Evolutionary conservation across 805 yeast species (phyloP).

Genomic region (Candida loeiensis): DNA sequence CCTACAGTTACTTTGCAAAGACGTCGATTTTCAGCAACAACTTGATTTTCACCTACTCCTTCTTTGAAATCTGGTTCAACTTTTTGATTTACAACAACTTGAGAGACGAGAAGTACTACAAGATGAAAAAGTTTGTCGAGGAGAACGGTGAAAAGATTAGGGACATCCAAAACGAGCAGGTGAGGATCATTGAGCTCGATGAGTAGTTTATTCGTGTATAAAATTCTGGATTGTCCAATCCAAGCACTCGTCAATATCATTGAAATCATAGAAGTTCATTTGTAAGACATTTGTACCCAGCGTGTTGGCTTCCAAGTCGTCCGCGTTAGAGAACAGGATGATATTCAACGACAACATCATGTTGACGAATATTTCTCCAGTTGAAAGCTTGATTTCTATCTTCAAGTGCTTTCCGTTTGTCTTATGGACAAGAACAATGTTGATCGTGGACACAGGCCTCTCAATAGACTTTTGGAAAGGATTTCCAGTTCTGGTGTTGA

Average conservation of each 20-base stretch:
- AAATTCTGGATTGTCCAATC: constrained; percentile 49
- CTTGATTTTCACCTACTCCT: constrained; percentile 55
- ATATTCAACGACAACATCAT: constrained; percentile 34
- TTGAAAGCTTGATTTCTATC: constrained; percentile 29
- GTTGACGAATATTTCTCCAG: constrained; percentile 42
- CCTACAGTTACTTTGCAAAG: constrained; percentile 46
- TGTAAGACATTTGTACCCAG: constrained; percentile 40
- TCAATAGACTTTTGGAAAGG: constrained; percentile 40
- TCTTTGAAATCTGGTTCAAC: constrained; percentile 68
- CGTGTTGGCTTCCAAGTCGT: constrained; percentile 25
- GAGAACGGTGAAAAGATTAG: constrained; percentile 36
- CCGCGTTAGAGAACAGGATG: constrained; percentile 24
- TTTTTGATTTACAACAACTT: constrained; percentile 58
- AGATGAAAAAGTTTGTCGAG: constrained; percentile 41
- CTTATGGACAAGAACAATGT: constrained; percentile 20
- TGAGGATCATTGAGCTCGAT: constrained; percentile 28
- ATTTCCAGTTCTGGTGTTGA: constrained; percentile 18
- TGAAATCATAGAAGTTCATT: constrained; percentile 46
- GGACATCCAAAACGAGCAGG: constrained; percentile 27
- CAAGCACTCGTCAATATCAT: constrained; percentile 53
- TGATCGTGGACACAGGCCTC: constrained; percentile 33
- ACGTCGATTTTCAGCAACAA: constrained; percentile 54
- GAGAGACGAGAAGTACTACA: constrained; percentile 58
- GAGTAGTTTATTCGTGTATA: constrained; percentile 15
- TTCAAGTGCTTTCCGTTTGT: constrained; percentile 19